Evolutionary conservation across 768 basidiomycete genomes (phyloP).

Genomic region (Tricholoma hemisulphureum): DNA sequence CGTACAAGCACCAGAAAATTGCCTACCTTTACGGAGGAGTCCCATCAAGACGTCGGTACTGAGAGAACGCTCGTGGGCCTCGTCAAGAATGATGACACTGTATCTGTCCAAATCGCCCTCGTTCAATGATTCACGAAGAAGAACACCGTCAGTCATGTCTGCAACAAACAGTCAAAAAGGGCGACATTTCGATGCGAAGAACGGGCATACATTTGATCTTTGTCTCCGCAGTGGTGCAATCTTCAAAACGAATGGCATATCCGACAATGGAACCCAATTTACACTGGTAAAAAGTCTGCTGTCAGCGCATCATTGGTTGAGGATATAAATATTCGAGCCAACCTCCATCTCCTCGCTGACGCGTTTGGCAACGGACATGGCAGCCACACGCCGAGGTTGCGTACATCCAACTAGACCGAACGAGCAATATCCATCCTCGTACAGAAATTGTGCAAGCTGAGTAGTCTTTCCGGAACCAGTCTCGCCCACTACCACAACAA

Average conservation of each 20-base stretch:
- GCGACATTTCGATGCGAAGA: background rate
- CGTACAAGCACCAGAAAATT: background rate
- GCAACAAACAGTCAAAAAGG: slow-evolving; percentile 1
- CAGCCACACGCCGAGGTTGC: slow-evolving; percentile 96
- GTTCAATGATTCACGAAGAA: slow-evolving; percentile 96
- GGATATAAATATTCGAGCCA: slow-evolving; percentile 16
- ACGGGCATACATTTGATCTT: slow-evolving; percentile 87
- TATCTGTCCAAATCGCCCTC: slow-evolving; percentile 98
- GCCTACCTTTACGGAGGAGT: slow-evolving; percentile 84
- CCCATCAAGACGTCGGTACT: slow-evolving; percentile 99
- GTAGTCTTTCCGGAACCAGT: slow-evolving; percentile 99
- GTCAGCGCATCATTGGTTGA: background rate
- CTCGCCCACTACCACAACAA: slow-evolving; percentile 95
- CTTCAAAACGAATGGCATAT: slow-evolving; percentile 98
- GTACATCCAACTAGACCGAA: slow-evolving; percentile 95
- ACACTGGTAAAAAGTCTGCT: slow-evolving; percentile 46
- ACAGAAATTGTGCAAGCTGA: slow-evolving; percentile 90
- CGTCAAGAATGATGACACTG: slow-evolving; percentile 96
- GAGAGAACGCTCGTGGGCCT: slow-evolving; percentile 95
- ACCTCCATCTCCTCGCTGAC: slow-evolving; percentile 99
- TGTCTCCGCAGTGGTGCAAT: slow-evolving; percentile 91
- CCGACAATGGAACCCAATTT: slow-evolving; percentile 90
- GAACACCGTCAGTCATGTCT: slow-evolving; percentile 99
- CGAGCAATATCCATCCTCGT: slow-evolving; percentile 93
- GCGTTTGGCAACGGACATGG: slow-evolving; percentile 99